These are phyloP conservation scores for Proliferodiscus dingleyae DNA, from an alignment of 2,329 filamentous ascomycete species.

Conservation along the genomic window DNA sequence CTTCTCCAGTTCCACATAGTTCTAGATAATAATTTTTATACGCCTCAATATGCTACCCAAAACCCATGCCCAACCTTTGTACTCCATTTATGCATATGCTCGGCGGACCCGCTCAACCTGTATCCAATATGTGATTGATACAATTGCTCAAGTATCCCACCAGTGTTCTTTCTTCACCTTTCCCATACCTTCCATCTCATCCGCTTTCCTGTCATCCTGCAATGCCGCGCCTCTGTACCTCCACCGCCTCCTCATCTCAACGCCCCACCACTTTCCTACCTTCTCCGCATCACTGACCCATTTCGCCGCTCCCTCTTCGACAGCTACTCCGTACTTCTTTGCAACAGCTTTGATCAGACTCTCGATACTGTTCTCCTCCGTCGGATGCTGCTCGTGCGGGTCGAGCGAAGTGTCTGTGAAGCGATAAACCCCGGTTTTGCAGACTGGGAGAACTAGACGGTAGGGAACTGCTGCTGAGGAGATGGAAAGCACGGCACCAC, in stretches of 20 bases:
- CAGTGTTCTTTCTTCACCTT: slow-evolving; percentile 24
- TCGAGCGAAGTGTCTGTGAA: slow-evolving; percentile 35
- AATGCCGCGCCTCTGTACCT: slow-evolving; percentile 20
- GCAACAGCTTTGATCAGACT: slow-evolving; percentile 28
- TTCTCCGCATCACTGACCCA: slow-evolving; percentile 35
- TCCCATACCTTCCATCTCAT: slow-evolving; percentile 20
- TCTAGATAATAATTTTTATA: background rate
- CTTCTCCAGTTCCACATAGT: too few species aligned
- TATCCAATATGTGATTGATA: too few species aligned
- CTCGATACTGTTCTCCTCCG: slow-evolving; percentile 31
- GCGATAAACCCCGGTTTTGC: slow-evolving; percentile 24
- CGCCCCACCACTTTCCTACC: slow-evolving; percentile 36
- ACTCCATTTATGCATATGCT: slow-evolving; percentile 3
- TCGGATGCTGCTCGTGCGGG: slow-evolving; percentile 31
- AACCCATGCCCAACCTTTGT: background rate
- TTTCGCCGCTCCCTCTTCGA: slow-evolving; percentile 24
- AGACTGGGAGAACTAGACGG: slow-evolving; percentile 26
- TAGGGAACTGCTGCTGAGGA: slow-evolving; percentile 21
- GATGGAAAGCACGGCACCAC: slow-evolving; percentile 23
- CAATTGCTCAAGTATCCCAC: slow-evolving; percentile 18
- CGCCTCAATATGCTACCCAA: background rate
- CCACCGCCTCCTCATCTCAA: slow-evolving; percentile 30
- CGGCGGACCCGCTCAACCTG: background rate
- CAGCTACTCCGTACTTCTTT: slow-evolving; percentile 26
- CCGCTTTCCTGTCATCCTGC: slow-evolving; percentile 22